Evolutionary conservation across 164 flowering plant genomes (phyloP).

Genomic region (Aristolochia californica): DNA sequence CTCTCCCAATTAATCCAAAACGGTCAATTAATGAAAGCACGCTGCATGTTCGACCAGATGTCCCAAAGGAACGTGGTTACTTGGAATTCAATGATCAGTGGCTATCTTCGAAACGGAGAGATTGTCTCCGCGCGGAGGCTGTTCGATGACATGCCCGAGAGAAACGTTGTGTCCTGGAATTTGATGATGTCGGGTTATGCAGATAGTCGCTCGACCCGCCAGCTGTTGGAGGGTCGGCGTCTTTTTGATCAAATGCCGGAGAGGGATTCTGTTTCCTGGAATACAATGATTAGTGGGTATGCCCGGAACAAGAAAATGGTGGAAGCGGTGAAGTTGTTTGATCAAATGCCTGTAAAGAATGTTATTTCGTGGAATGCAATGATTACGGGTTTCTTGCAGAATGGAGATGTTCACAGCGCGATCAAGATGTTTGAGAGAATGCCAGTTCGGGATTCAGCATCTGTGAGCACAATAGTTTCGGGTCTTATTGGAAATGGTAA

Average conservation of each 20-base stretch:
- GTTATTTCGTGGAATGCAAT: conserved; percentile 14
- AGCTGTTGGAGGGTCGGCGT: conserved; percentile 2
- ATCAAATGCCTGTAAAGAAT: conserved; percentile 9
- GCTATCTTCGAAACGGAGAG: conserved; percentile 8
- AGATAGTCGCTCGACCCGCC: background rate
- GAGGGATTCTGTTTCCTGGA: conserved; percentile 13
- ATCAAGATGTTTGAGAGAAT: conserved; percentile 9
- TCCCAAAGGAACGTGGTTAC: conserved; percentile 8
- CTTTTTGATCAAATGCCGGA: conserved; percentile 8
- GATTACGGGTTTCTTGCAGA: conserved; percentile 8
- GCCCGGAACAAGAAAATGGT: conserved; percentile 4
- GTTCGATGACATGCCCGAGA: conserved; percentile 15
- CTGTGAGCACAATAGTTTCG: conserved; percentile 6
- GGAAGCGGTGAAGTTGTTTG: conserved; percentile 4
- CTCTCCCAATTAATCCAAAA: conserved; percentile 4
- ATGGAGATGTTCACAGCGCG: conserved; percentile 8
- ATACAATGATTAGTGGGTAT: conserved; percentile 16
- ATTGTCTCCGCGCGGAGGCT: conserved; percentile 5
- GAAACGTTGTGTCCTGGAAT: conserved; percentile 16
- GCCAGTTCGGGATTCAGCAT: conserved; percentile 11
- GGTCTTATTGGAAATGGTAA: conserved; percentile 11
- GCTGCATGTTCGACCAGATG: conserved; percentile 9
- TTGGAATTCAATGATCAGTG: conserved; percentile 14
- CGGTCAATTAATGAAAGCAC: conserved; percentile 5
- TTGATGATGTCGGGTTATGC: conserved; percentile 13